Conservation (phyloP, 306 rosid species). For the Citrullus colocynthis region DNA sequence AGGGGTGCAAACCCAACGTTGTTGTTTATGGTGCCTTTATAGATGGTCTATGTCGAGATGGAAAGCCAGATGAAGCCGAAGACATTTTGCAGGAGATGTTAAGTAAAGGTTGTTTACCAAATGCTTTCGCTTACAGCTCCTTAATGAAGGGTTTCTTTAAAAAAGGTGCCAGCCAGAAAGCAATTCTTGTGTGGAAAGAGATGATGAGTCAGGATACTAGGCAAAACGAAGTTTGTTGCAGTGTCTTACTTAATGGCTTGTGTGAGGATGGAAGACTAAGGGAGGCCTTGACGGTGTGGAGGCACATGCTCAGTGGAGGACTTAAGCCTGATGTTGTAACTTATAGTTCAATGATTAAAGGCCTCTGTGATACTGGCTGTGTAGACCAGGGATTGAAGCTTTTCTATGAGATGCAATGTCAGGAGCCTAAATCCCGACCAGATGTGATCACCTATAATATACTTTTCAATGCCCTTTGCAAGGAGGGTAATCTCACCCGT, state of each 20-base stretch:
- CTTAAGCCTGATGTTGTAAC: conserved; percentile 77
- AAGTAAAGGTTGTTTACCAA: conserved; percentile 45
- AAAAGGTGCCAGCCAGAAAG: conserved; percentile 43
- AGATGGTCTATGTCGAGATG: conserved; percentile 82
- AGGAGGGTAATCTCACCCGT: conserved; percentile 39
- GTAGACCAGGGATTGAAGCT: conserved; percentile 74
- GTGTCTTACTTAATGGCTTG: conserved; percentile 65
- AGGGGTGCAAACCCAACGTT: conserved; percentile 54
- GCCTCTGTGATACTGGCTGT: conserved; percentile 58
- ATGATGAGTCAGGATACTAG: conserved; percentile 27
- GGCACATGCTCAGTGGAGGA: conserved; percentile 68
- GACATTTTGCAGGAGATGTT: conserved; percentile 50
- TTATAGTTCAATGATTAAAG: conserved; percentile 87
- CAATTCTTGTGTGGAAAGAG: conserved; percentile 75
- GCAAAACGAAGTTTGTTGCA: conserved; percentile 52
- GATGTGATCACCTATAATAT: conserved; percentile 77
- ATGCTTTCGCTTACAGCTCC: conserved; percentile 64
- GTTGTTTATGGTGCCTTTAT: conserved; percentile 61
- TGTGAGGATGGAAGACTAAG: conserved; percentile 58
- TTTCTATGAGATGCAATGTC: conserved; percentile 76
- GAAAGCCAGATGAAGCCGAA: conserved; percentile 55
- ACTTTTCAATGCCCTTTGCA: conserved; percentile 58
- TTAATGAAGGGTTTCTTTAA: conserved; percentile 70
- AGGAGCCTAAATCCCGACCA: conserved; percentile 44
- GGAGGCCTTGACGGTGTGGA: conserved; percentile 83